Base-by-base conservation (phyloP, 1,284 basidiomycete species). In the Rhodotorula sp. region DNA sequence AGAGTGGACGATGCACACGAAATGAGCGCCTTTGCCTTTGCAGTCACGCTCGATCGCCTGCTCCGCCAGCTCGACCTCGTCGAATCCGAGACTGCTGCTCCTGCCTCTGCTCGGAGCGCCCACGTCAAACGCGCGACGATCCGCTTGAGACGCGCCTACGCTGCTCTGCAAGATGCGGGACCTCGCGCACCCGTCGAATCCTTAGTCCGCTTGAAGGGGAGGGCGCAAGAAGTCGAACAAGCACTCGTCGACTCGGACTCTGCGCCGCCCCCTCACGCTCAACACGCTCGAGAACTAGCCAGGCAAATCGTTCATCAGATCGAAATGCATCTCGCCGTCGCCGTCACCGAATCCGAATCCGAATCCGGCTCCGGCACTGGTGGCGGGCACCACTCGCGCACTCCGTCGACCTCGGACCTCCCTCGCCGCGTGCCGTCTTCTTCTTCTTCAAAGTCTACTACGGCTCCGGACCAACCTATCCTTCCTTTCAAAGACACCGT, bases 171-270 rank as follows among this genome's bases (percentile, higher is more conserved):
- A 21, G 16, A 31, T 2, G 63, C 59, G 6, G 47, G 61, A 12
- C 38, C 62, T 5, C 45, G 26, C n/a, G 26, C 34, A 31, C 60
- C 47, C 18, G 55, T 55, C 31, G 49, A 59, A 16, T 48, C 50
- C 12, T 64, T 69, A 19, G n/a, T 69, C 2, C 43, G 68, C n/a
- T 18, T 69, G 18, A 47, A 48, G 26, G 60, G 63, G 10, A n/a
- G 68, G 15, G 5, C 64, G 14, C 31, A 65, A 14, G 68, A 69
- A 23, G 58, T 69, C 34, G 59, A 18, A 10, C 48, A 52, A 10
- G 68, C 47, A 0, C n/a, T 65, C 15, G 38, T n/a, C 38, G 69
- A 70, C 12, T 38, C 52, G 23, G 26, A 28, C 16, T 21, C 10
- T 3, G 26, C 47, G 2, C 2, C 23, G 31, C 16, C 8, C 21